phyloP scores from a whole-genome alignment of 352 stramenopile genomes.

The Phytophthora fragariaefolia region DNA sequence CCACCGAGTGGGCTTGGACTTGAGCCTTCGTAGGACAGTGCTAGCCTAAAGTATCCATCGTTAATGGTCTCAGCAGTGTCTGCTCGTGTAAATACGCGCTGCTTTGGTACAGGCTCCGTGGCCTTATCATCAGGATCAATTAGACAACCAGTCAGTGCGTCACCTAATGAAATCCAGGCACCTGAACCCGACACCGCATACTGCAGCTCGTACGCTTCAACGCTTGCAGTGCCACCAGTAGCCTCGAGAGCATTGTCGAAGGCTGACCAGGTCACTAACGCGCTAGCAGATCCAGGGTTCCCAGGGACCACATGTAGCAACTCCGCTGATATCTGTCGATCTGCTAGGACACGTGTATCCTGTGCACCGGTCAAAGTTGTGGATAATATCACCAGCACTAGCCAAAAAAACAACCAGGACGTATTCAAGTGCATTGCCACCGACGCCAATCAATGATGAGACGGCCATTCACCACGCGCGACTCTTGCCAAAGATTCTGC shows the following conservation, averaged over 20 bases:
- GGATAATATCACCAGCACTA: constrained; percentile 2
- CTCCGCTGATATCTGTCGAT: constrained; percentile 37
- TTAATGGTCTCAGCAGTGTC: constrained; percentile 52
- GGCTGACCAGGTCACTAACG: constrained; percentile 51
- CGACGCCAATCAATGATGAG: constrained; percentile 17
- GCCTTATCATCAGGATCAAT: constrained; percentile 14
- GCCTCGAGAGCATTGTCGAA: constrained; percentile 42
- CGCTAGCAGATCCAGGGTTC: constrained; percentile 45
- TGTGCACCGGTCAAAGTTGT: constrained; percentile 9
- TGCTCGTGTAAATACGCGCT: constrained; percentile 59
- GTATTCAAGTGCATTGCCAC: background rate
- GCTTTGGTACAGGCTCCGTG: constrained; percentile 46
- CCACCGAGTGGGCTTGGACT: constrained; percentile 30
- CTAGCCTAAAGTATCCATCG: constrained; percentile 64
- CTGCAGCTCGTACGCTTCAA: constrained; percentile 66
- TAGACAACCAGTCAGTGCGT: constrained; percentile 42
- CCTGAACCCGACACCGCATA: constrained; percentile 52
- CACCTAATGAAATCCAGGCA: constrained; percentile 44
- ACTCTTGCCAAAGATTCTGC: constrained; percentile 39
- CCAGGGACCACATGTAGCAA: constrained; percentile 44
- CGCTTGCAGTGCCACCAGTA: constrained; percentile 19
- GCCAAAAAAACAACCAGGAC: constrained; percentile 7
- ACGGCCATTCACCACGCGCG: constrained; percentile 16
- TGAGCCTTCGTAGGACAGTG: constrained; percentile 47
- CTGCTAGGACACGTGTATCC: constrained; percentile 5